Conservation (phyloP, 345 rosid genomes). For the Erysimum cheiranthoides region DNA sequence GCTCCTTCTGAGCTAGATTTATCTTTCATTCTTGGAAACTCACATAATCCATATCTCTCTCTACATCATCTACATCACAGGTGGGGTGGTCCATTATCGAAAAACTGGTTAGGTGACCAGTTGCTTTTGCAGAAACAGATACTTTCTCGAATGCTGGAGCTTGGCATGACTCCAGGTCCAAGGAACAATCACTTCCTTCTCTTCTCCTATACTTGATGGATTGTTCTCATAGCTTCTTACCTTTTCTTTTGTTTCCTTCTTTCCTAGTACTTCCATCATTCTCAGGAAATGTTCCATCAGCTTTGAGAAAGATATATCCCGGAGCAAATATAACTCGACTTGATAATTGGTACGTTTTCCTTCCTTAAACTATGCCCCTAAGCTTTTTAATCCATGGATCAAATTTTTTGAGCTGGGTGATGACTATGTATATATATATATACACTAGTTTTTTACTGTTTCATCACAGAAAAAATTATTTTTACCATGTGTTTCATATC, state of each 20-base stretch:
- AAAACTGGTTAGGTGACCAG: slow-evolving; percentile 86
- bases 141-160: slow-evolving; percentile 78
- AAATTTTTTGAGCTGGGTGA: background rate
- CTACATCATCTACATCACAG: slow-evolving; percentile 47
- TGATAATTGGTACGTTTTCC: slow-evolving; percentile 76
- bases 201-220: slow-evolving; percentile 16
- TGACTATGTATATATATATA: background rate
- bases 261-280: slow-evolving; percentile 90
- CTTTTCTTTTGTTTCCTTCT: slow-evolving; percentile 22
- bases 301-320: slow-evolving; percentile 74
- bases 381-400: background rate
- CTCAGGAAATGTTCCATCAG: slow-evolving; percentile 96
- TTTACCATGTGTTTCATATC: slow-evolving; percentile 22
- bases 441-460: slow-evolving; percentile 8
- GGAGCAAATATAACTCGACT: slow-evolving; percentile 85
- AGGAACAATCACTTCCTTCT: slow-evolving; percentile 1
- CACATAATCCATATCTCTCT: slow-evolving; percentile 13
- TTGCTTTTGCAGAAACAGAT: slow-evolving; percentile 80
- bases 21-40: slow-evolving; percentile 16
- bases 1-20: slow-evolving; percentile 26
- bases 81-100: slow-evolving; percentile 94
- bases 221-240: slow-evolving; percentile 17
- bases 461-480: background rate
- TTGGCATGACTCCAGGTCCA: slow-evolving; percentile 98
- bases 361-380: background rate